phyloP scores from a whole-genome alignment of 371 early-diverging fungal species.

The Blakeslea trispora region DNA sequence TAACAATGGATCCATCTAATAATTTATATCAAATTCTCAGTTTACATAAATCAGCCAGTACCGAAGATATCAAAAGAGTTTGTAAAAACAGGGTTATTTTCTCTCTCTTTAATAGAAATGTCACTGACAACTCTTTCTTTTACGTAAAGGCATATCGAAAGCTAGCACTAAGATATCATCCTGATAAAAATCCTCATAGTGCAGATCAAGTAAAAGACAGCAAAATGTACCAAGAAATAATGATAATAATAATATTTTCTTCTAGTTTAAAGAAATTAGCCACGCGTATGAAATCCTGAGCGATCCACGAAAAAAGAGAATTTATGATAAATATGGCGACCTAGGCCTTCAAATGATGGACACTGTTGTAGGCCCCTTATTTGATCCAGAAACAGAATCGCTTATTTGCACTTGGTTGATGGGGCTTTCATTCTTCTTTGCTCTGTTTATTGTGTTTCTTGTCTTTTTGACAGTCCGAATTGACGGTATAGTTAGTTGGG shows the following conservation, averaged over 20 bases:
- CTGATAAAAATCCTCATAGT: constrained; percentile 63
- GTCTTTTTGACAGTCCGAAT: constrained; percentile 73
- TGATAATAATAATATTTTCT: not conserved
- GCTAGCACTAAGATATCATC: constrained; percentile 74
- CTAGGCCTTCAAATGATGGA: constrained; percentile 83
- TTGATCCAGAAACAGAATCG: constrained; percentile 79
- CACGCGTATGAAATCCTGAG: constrained; percentile 75
- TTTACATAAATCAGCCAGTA: constrained; percentile 58
- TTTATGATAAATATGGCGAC: constrained; percentile 90
- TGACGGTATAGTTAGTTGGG: constrained; percentile 73
- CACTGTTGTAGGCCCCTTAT: constrained; percentile 67
- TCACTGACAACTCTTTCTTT: not conserved
- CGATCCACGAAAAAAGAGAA: constrained; percentile 75
- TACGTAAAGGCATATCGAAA: constrained; percentile 45
- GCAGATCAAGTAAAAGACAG: constrained; percentile 37
- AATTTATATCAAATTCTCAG: constrained; percentile 62
- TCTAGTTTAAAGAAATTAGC: constrained; percentile 73
- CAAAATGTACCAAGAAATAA: not conserved
- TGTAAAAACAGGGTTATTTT: not conserved
- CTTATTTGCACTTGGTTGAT: constrained; percentile 68
- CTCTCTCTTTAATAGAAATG: not conserved
- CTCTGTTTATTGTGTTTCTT: constrained; percentile 76
- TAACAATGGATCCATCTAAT: constrained; percentile 15
- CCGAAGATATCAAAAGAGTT: constrained; percentile 71
- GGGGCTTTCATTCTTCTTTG: constrained; percentile 53